phyloP scores from a whole-genome alignment of 1,139 yeast species.

The Kurtzmaniella natalensis region DNA sequence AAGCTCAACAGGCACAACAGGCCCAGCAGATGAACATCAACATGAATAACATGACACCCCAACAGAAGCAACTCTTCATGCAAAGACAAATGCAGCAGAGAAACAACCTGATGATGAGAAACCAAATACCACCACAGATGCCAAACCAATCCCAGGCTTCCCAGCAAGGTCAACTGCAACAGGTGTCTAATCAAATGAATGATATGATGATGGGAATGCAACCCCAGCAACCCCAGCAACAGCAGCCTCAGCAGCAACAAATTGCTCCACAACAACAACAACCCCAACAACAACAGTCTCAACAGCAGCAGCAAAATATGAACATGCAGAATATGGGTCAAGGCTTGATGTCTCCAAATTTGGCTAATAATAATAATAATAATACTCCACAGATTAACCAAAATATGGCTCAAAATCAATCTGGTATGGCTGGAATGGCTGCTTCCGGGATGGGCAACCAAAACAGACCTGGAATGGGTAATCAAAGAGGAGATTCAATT shows the following conservation, averaged over 20 bases:
- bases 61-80: constrained; percentile 32
- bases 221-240: constrained; percentile 11
- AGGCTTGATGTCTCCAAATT: not conserved
- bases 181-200: constrained; percentile 8
- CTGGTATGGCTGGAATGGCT: not conserved
- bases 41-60: constrained; percentile 28
- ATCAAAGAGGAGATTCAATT: constrained; percentile 5
- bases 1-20: constrained; percentile 8
- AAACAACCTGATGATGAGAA: constrained; percentile 13
- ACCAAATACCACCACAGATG: constrained; percentile 9
- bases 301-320: constrained; percentile 13
- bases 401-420: constrained; percentile 1
- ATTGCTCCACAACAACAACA: constrained; percentile 13
- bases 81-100: constrained; percentile 30
- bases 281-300: constrained; percentile 11
- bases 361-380: not conserved
- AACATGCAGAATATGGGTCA: constrained; percentile 2
- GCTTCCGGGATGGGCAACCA: constrained; percentile 6
- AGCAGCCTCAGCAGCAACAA: constrained; percentile 14
- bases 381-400: too few species aligned
- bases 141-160: constrained; percentile 14
- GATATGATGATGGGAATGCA: constrained; percentile 3
- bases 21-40: constrained; percentile 12
- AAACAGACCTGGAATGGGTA: constrained; percentile 7
- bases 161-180: constrained; percentile 12